Percentiles rank a stretch among this genome's conserved stretches.
Conservation (phyloP, 2,329 filamentous ascomycete genomes). For the Blastomyces emzantsi region DNA sequence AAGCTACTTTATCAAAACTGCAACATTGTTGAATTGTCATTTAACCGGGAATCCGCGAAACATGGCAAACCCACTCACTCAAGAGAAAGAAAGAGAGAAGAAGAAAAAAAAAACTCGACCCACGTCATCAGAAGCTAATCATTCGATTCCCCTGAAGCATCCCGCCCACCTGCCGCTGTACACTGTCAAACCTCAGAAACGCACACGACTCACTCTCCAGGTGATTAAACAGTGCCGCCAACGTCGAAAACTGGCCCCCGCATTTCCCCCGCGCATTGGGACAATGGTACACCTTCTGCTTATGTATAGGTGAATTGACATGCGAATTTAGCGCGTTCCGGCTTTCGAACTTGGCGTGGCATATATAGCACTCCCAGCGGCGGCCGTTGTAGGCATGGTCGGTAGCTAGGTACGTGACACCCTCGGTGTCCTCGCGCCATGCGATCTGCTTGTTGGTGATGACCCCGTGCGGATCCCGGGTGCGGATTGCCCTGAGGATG, state of each 20-base stretch:
- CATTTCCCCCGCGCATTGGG: constrained; percentile 30
- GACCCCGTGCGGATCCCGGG: constrained; percentile 39
- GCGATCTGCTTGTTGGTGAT: constrained; percentile 47
- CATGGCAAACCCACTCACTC: no score
- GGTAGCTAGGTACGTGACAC: constrained; percentile 32
- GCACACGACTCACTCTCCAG: constrained; percentile 39
- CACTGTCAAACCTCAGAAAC: constrained; percentile 34
- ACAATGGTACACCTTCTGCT: constrained; percentile 40
- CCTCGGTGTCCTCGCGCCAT: constrained; percentile 30
- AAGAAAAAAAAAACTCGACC: no score
- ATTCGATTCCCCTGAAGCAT: constrained; percentile 15
- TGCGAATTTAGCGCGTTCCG: constrained; percentile 42
- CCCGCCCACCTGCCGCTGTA: constrained; percentile 24
- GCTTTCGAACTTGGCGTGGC: constrained; percentile 37
- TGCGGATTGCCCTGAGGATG: constrained; percentile 40
- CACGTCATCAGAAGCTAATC: constrained; percentile 13
- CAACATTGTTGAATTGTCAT: no score
- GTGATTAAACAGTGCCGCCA: constrained; percentile 39
- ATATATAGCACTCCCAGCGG: constrained; percentile 48
- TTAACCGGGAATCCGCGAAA: no score
- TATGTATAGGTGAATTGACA: constrained; percentile 45
- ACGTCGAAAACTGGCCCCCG: constrained; percentile 28
- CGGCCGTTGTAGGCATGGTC: constrained; percentile 38
- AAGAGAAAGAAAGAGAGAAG: no score
- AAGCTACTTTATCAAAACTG: no score